A percentile compares a stretch with the other conserved stretches of the same genome.
These are phyloP conservation scores for Cryphonectria parasitica DNA, from an alignment of 2,329 filamentous ascomycete species.

Conservation along the genomic window DNA sequence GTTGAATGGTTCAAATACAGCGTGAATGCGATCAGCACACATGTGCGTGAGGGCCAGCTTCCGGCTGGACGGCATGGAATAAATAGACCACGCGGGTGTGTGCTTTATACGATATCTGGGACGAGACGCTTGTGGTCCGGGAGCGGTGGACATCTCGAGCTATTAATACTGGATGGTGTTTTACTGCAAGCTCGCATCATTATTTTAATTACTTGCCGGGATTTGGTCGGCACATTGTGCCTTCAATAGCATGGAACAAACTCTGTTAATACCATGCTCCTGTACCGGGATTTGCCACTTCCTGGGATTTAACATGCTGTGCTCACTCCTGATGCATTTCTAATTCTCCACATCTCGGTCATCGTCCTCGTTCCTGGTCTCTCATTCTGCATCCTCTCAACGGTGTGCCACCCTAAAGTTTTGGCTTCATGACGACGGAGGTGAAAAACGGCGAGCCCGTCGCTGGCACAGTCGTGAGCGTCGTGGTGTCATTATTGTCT, in stretches of 20 bases:
- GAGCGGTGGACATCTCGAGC: not conserved
- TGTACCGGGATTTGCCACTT: not conserved
- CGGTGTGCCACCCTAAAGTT: not conserved
- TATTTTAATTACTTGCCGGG: not conserved
- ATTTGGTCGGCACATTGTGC: not conserved
- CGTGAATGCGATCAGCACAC: not conserved
- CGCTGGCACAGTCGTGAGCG: constrained; percentile 19
- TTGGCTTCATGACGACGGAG: not conserved
- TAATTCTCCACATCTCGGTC: not conserved
- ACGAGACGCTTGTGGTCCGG: not conserved
- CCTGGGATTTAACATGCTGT: not conserved
- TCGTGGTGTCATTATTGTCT: constrained; percentile 27
- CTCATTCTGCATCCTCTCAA: not conserved
- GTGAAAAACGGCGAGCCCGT: not conserved
- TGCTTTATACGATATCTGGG: not conserved
- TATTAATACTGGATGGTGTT: not conserved
- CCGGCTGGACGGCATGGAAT: not conserved
- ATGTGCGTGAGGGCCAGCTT: not conserved
- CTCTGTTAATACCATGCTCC: not conserved
- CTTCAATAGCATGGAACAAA: not conserved
- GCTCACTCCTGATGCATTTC: not conserved
- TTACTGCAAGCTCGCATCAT: not conserved
- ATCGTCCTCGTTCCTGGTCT: not conserved
- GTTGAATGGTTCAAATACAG: not conserved
- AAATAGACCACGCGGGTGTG: not conserved